Percentiles rank a stretch among this genome's conserved stretches.
Evolutionary conservation across 768 basidiomycete genomes (phyloP).

Genomic region (Pisolithus tinctorius): DNA sequence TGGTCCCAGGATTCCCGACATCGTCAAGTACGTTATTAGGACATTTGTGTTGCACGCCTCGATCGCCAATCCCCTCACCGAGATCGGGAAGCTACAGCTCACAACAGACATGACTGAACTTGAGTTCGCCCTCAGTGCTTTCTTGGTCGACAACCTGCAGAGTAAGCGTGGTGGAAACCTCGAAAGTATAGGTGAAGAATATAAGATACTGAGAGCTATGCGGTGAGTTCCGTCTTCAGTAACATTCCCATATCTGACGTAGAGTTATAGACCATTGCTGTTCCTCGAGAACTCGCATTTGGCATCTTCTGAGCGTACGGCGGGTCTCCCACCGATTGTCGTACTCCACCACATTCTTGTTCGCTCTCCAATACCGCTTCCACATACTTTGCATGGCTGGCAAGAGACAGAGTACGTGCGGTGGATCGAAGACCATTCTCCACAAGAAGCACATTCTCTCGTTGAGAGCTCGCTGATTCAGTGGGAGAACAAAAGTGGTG

Average conservation of each 20-base stretch:
- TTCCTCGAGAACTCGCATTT: slow-evolving; percentile 80
- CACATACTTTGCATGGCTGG: slow-evolving; percentile 89
- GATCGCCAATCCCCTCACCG: slow-evolving; percentile 84
- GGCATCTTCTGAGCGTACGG: slow-evolving; percentile 57
- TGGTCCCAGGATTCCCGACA: slow-evolving; percentile 45
- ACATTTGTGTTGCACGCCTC: slow-evolving; percentile 93
- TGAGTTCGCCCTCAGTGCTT: slow-evolving; percentile 85
- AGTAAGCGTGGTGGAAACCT: slow-evolving; percentile 60
- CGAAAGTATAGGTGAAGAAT: slow-evolving; percentile 80
- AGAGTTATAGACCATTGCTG: slow-evolving; percentile 59
- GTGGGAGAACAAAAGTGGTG: slow-evolving; percentile 59
- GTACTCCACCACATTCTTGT: slow-evolving; percentile 92
- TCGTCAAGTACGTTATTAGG: slow-evolving; percentile 74
- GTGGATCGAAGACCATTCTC: slow-evolving; percentile 89
- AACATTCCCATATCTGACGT: neutral
- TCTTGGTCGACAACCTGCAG: slow-evolving; percentile 54
- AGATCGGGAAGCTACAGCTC: slow-evolving; percentile 89
- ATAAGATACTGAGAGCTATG: slow-evolving; percentile 78
- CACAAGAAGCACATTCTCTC: slow-evolving; percentile 72
- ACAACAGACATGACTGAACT: slow-evolving; percentile 95
- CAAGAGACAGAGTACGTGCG: slow-evolving; percentile 93
- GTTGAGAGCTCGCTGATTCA: slow-evolving; percentile 72
- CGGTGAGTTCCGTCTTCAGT: slow-evolving; percentile 44
- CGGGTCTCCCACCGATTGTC: slow-evolving; percentile 77
- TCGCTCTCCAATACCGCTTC: slow-evolving; percentile 77